A percentile compares a stretch with the other conserved stretches of the same genome.
Evolutionary conservation across 202 grass and related monocot species (phyloP).

Genomic region (Carex sylvatica): DNA sequence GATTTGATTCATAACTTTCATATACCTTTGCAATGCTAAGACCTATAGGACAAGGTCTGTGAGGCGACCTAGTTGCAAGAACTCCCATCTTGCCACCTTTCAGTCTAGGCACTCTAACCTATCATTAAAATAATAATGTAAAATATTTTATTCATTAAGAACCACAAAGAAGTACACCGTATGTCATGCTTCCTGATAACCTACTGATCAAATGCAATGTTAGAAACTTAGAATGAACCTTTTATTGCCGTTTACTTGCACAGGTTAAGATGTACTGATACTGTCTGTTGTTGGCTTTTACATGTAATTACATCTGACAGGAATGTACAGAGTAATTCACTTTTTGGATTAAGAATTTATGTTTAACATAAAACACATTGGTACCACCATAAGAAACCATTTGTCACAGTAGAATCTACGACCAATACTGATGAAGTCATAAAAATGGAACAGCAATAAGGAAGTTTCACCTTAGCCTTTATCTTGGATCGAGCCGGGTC

Average conservation of each 20-base stretch:
- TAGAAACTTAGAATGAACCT: background rate
- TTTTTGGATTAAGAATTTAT: background rate
- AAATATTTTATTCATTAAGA: background rate
- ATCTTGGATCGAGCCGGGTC: conserved; percentile 80
- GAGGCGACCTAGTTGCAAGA: conserved; percentile 79
- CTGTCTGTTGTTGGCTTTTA: background rate
- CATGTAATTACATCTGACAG: background rate
- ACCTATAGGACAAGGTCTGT: conserved; percentile 91
- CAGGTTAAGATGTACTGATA: background rate
- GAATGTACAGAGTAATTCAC: background rate
- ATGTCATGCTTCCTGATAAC: background rate
- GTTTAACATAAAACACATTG: background rate
- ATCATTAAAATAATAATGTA: conserved; percentile 7
- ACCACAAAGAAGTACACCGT: background rate
- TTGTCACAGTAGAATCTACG: too few species aligned
- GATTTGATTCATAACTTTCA: background rate
- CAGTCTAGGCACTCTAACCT: conserved; percentile 93
- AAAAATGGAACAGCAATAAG: background rate
- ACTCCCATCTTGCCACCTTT: conserved; percentile 87
- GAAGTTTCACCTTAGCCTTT: conserved; percentile 71
- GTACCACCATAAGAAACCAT: background rate
- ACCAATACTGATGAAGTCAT: background rate
- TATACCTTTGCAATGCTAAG: conserved; percentile 90
- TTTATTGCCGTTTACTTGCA: background rate
- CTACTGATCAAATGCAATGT: background rate